Conservation (phyloP, 305 asterid species). For the Ilex paraguariensis region DNA sequence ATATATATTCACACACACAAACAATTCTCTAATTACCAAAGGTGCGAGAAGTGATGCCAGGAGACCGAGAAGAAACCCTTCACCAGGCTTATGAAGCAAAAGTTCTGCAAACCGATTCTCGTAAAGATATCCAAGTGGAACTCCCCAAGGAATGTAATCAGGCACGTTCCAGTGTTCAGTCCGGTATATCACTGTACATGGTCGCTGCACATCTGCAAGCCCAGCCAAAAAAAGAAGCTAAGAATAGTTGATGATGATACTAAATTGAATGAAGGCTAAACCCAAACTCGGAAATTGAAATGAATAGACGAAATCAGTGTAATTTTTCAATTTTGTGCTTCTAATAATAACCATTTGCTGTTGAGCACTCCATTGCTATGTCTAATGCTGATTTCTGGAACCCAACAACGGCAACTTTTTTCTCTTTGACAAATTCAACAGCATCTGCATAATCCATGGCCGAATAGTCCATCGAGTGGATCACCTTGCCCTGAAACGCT, state of each 20-base stretch:
- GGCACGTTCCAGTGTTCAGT: constrained; percentile 43
- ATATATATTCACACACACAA: no score
- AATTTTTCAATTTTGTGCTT: no score
- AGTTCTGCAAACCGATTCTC: constrained; percentile 41
- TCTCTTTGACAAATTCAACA: constrained; percentile 27
- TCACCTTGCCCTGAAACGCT: constrained; percentile 32
- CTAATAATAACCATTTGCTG: no score
- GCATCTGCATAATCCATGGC: constrained; percentile 30
- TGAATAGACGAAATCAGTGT: no score
- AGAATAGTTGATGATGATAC: no score
- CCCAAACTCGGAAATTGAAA: no score
- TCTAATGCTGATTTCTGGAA: no score
- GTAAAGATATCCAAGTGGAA: constrained; percentile 31
- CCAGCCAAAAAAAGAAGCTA: no score
- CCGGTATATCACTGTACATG: constrained; percentile 39
- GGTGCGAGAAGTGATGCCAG: constrained; percentile 37
- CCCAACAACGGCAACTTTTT: constrained; percentile 10
- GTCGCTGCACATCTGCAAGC: not conserved
- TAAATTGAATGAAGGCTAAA: no score
- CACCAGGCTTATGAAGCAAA: constrained; percentile 41
- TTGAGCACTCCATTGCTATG: no score
- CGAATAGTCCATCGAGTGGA: constrained; percentile 48
- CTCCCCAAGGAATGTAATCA: constrained; percentile 46
- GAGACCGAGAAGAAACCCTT: constrained; percentile 36
- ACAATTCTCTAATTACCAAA: constrained; percentile 18